Evolutionary conservation across 768 basidiomycete species (phyloP), one percentile per base, ranked within the genome.

Genomic region (Agaricus blazei): DNA sequence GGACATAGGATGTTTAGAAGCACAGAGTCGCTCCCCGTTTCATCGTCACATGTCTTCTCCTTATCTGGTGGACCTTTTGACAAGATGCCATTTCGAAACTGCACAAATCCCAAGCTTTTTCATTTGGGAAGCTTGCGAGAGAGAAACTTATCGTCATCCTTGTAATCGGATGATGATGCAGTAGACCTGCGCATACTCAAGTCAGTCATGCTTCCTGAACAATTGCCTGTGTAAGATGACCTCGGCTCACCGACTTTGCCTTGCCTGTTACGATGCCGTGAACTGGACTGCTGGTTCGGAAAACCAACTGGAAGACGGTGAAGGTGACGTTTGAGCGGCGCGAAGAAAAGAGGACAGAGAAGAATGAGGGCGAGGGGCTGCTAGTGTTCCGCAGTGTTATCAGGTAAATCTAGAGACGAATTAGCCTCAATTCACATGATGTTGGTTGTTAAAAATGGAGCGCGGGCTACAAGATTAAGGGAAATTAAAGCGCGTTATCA

Each of bases 41-140:
- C 48, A 6, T 26, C 44, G 11, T 50, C 29, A 26, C 44, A 15
- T 12, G 24, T 31, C 26, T 42, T 46, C 1, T 37, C 42, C 37
- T 27, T 51, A 15, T 36, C 36, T 15, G n/a, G 11, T 19, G 38
- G 27, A 8, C 8, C 26, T 6, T 31, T 52, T 6, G 38, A 62
- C 37, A 65, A 59, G 19, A 70, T 50, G 34, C 64, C 66, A 23
- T 62, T 58, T 43, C 69, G 60, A 1, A 75, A 64, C 58, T 69
- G 73, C 11, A 74, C 72, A 54, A 75, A 74, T 15, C 75, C 75
- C 54, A 74, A 62, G 55, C 73, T 75, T 63, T 72, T 73, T 54
- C 72, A 55, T 60, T 77, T 77, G 46, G 72, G 51, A 3, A 77
- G 66, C 61, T 74, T 77, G 48, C 68, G 62, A 2, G 70, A 67